phyloP scores from a whole-genome alignment of 2,329 filamentous ascomycete genomes.

The Zymoseptoria tritici region DNA sequence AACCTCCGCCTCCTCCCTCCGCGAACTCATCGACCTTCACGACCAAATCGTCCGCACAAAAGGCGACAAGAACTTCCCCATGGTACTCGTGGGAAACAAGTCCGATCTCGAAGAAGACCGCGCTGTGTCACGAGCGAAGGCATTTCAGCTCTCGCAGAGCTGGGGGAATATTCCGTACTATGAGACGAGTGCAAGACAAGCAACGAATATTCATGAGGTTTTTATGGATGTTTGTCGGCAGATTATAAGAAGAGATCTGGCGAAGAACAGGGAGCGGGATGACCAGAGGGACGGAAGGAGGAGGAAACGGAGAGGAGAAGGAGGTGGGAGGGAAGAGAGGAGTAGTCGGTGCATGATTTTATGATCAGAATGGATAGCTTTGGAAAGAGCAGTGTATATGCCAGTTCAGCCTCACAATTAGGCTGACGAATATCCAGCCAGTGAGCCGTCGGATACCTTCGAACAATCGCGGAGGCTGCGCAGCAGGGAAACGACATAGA shows the following conservation, averaged over 20 bases:
- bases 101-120: slow-evolving; percentile 82
- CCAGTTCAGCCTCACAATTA: not conserved
- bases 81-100: slow-evolving; percentile 90
- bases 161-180: slow-evolving; percentile 88
- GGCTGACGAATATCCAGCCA: too few relatives aligned
- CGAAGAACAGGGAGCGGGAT: slow-evolving; percentile 11
- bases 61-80: slow-evolving; percentile 56
- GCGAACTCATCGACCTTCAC: slow-evolving; percentile 70
- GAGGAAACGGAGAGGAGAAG: slow-evolving; percentile 4
- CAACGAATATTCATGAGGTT: slow-evolving; percentile 84
- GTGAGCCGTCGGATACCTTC: too few relatives aligned
- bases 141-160: slow-evolving; percentile 75
- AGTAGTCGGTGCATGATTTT: slow-evolving; percentile 17
- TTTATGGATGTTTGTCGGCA: slow-evolving; percentile 47
- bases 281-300: slow-evolving; percentile 11
- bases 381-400: not conserved
- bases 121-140: slow-evolving; percentile 66
- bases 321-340: slow-evolving; percentile 6
- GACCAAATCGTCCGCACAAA: slow-evolving; percentile 91
- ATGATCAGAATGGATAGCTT: slow-evolving; percentile 5
- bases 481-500: not conserved
- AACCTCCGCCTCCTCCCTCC: slow-evolving; percentile 73
- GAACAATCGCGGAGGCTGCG: not conserved
- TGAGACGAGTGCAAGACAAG: slow-evolving; percentile 74
- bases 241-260: slow-evolving; percentile 30